A percentile compares a stretch with the other conserved stretches of the same genome.
Evolutionary conservation across 192 early-diverging fungal species (phyloP).

Genomic region (Allomyces macrogynus): DNA sequence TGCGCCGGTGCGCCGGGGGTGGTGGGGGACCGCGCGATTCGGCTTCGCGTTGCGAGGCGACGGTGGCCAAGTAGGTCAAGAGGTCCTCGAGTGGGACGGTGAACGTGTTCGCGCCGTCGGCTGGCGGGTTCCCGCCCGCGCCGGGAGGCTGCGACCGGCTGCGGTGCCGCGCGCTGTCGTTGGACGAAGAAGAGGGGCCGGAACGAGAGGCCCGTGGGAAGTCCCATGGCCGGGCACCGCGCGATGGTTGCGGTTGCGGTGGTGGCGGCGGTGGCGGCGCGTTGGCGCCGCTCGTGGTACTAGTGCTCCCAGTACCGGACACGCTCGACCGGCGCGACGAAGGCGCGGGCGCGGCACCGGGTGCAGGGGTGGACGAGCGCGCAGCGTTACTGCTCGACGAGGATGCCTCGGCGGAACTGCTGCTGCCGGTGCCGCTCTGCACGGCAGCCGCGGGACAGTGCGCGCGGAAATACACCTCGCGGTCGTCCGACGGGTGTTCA

Average conservation of each 20-base stretch:
- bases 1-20: neutral
- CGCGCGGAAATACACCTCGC: neutral
- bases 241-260: too few relatives aligned
- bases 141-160: neutral
- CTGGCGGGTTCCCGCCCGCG: neutral
- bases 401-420: neutral
- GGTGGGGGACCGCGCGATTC: neutral
- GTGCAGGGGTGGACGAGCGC: too few relatives aligned
- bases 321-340: too few relatives aligned
- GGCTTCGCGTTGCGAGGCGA: neutral
- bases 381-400: neutral
- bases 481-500: neutral
- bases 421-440: neutral
- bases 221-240: too few relatives aligned
- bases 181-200: neutral
- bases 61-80: neutral
- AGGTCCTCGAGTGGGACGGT: neutral
- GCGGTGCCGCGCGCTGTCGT: neutral
- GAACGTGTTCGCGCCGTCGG: neutral
- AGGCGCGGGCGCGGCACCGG: too few relatives aligned
- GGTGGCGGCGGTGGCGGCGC: too few relatives aligned
- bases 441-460: too few relatives aligned
- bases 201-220: neutral
- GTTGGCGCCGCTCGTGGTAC: too few relatives aligned
- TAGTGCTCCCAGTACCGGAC: too few relatives aligned